These are phyloP conservation scores for Ascochyta rabiei DNA, from an alignment of 2,329 filamentous ascomycete species.

Conservation along the genomic window DNA sequence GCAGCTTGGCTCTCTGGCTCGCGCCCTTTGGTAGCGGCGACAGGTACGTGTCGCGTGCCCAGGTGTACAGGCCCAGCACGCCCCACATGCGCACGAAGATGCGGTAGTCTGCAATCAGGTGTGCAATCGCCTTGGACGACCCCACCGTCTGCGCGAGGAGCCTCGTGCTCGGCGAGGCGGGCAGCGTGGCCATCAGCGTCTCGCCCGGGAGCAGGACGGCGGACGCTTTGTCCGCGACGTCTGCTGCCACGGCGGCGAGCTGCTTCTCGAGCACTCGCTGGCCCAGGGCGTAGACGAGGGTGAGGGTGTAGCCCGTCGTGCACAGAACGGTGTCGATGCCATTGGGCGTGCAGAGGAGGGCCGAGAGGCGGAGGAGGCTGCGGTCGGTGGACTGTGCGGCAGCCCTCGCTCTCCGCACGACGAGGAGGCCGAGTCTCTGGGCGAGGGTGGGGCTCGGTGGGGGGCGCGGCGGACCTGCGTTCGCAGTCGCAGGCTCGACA, in stretches of 20 bases:
- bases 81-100: constrained; percentile 80
- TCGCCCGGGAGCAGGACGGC: constrained; percentile 51
- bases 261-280: constrained; percentile 44
- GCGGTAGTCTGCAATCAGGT: constrained; percentile 71
- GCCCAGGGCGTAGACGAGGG: constrained; percentile 49
- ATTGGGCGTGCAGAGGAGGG: constrained; percentile 48
- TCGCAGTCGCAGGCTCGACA: constrained; percentile 10
- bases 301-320: constrained; percentile 53
- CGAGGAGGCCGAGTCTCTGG: constrained; percentile 22
- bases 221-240: constrained; percentile 47
- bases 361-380: constrained; percentile 41
- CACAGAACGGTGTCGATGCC: constrained; percentile 51
- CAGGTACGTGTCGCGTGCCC: constrained; percentile 57
- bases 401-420: constrained; percentile 27
- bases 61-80: constrained; percentile 74
- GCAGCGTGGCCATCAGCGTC: constrained; percentile 48
- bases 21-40: constrained; percentile 32
- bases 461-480: constrained; percentile 15
- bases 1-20: constrained; percentile 35
- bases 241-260: constrained; percentile 45
- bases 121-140: constrained; percentile 59
- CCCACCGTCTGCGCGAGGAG: constrained; percentile 42
- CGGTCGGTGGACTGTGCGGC: constrained; percentile 37
- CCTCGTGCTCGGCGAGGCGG: constrained; percentile 39
- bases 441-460: constrained; percentile 13